Conservation (phyloP, 768 basidiomycete species). For the Leccinum incarnatum region DNA sequence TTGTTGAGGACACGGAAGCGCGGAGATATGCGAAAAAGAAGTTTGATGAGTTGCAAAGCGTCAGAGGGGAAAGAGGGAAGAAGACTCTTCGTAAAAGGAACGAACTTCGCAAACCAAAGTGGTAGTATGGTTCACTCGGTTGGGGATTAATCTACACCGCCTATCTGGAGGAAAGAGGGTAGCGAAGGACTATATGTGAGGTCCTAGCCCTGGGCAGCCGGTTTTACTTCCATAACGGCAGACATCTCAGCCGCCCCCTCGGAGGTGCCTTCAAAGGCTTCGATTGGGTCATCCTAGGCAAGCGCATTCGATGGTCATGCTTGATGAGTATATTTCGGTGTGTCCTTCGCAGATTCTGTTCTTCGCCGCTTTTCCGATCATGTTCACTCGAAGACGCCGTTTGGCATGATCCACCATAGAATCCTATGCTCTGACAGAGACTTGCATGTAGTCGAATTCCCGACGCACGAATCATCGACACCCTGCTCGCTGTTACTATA, state of each 20-base stretch:
- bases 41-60: constrained; percentile 72
- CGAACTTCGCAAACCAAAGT: constrained; percentile 61
- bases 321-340: background rate
- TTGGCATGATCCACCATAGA: background rate
- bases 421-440: background rate
- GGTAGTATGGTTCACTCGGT: constrained; percentile 42
- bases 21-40: constrained; percentile 89
- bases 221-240: background rate
- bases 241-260: background rate
- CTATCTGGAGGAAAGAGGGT: constrained; percentile 4
- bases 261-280: background rate
- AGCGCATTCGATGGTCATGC: constrained; percentile 6
- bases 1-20: constrained; percentile 85
- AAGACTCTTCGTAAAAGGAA: constrained; percentile 68
- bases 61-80: constrained; percentile 65
- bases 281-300: background rate
- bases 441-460: background rate
- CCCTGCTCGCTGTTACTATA: no score
- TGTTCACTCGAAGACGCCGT: constrained; percentile 8
- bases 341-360: constrained; percentile 4
- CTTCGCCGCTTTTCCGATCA: constrained; percentile 14
- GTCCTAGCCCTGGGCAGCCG: background rate
- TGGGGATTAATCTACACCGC: constrained; percentile 5
- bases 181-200: background rate
- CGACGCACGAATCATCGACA: background rate